These are phyloP conservation scores for Botryosphaeria dothidea DNA, from an alignment of 2,329 filamentous ascomycete species.

Conservation along the genomic window DNA sequence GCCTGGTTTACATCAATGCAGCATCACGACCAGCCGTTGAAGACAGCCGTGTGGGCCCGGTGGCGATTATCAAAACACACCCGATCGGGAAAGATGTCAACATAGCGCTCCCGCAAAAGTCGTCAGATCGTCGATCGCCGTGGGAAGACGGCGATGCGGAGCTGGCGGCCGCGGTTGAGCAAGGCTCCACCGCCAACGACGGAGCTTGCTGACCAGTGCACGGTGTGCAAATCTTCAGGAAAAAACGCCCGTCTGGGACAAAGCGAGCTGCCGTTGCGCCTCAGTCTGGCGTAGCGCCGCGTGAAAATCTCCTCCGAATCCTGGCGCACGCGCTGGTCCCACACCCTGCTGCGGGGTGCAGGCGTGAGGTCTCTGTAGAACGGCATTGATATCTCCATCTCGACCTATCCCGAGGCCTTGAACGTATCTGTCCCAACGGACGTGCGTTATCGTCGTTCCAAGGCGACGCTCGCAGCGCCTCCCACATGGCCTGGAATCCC, in stretches of 20 bases:
- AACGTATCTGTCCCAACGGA: not conserved
- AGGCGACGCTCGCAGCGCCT: not conserved
- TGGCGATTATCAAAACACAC: constrained; percentile 10
- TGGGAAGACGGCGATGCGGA: not conserved
- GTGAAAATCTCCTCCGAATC: not conserved
- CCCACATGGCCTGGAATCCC: not conserved
- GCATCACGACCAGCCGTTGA: not conserved
- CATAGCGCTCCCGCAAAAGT: not conserved
- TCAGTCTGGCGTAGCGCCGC: not conserved
- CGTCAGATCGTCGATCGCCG: not conserved
- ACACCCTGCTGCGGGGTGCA: not conserved
- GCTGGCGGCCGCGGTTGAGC: not conserved
- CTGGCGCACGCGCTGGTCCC: not conserved
- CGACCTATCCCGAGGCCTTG: not conserved
- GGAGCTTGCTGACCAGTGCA: not conserved
- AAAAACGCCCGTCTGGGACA: not conserved
- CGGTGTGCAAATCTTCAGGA: not conserved
- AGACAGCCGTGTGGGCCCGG: not conserved
- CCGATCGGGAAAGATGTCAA: not conserved
- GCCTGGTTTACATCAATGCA: not conserved
- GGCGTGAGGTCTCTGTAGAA: not conserved
- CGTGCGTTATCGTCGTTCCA: not conserved
- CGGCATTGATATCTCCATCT: not conserved
- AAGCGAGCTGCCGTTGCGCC: not conserved
- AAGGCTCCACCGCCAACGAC: not conserved